Evolutionary conservation across 495 filamentous ascomycete genomes (phyloP), one percentile per base, ranked within the genome.

Genomic region (Penicillium verhagenii): DNA sequence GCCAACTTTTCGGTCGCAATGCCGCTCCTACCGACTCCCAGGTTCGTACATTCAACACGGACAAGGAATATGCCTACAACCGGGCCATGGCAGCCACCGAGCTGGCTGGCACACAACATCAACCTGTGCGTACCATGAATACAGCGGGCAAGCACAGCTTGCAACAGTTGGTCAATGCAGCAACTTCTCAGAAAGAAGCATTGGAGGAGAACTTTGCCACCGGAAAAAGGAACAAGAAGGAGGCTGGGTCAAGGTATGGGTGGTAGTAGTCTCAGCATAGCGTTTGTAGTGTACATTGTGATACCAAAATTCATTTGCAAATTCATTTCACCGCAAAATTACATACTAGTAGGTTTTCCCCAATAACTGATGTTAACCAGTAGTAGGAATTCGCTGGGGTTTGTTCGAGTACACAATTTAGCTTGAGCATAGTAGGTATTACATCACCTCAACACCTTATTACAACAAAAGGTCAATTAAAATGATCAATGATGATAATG

Each of bases 171-270:
- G 88, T 97, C 60, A 90, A 82, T 72, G 86, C 85, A 53, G 92
- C 86, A 16, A 85, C 80, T 59, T 86, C 71, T 49, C 90, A 97
- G 74, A 85, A 84, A 68, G 87, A 90, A 5, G 89, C 90, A 6
- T 72, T 97, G 64, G 91, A 96, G 68, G 92, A 97, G 67, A 88
- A 85, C 64, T 97, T 95, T 75, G 89, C 90, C 4, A 71, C 80
- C 54, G 90, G 86, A 16, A 79, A 79, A 64, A 81, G 81, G 63
- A 91, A 90, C 64, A 83, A 87, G 67, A 83, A 79, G 55, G 91
- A 95, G 58, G 90, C 89, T 5, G 88, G 87, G 8, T 82, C 82
- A 19, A 83, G 82, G 62, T 97, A 97, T 78, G 92, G 92, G 6
- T 96, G 90, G 88, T 88, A 71, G 60, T 56, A 71, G 60, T 56